A percentile compares a stretch with the other conserved stretches of the same genome.
phyloP scores from a whole-genome alignment of 805 yeast genomes.

The Cyberlindnera euphorbiiphila region DNA sequence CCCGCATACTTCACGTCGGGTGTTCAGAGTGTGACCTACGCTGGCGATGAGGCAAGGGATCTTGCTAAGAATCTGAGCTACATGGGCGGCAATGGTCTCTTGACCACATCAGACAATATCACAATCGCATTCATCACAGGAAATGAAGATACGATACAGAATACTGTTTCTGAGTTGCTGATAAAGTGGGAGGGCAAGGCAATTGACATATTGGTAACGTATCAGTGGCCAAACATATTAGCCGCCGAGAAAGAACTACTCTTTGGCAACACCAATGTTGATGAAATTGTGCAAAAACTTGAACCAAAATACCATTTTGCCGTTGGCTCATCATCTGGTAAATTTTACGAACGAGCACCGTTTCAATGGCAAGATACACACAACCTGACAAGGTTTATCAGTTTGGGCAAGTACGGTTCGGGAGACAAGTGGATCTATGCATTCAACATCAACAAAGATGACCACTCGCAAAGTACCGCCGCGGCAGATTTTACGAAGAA shows the following conservation, averaged over 20 bases:
- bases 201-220: constrained; percentile 54
- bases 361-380: constrained; percentile 49
- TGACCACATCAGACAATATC: constrained; percentile 41
- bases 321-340: constrained; percentile 45
- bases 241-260: constrained; percentile 42
- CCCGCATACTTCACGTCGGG: constrained; percentile 27
- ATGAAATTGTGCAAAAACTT: constrained; percentile 38
- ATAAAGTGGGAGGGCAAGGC: constrained; percentile 23
- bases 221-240: constrained; percentile 56
- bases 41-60: constrained; percentile 4
- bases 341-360: constrained; percentile 51
- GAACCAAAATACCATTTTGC: constrained; percentile 70
- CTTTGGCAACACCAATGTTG: constrained; percentile 45
- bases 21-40: constrained; percentile 11
- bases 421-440: constrained; percentile 75
- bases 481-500: constrained; percentile 28
- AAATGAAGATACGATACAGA: constrained; percentile 14
- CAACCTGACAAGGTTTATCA: constrained; percentile 56
- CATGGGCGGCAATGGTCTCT: constrained; percentile 32
- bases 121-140: constrained; percentile 45
- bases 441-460: constrained; percentile 41
- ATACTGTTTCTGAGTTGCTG: constrained; percentile 27
- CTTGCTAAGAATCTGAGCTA: constrained; percentile 9
- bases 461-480: constrained; percentile 24
- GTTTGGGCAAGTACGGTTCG: constrained; percentile 56